Evolutionary conservation across 2,329 filamentous ascomycete species (phyloP), one percentile per base, ranked within the genome.

Genomic region (Colletotrichum tofieldiae): DNA sequence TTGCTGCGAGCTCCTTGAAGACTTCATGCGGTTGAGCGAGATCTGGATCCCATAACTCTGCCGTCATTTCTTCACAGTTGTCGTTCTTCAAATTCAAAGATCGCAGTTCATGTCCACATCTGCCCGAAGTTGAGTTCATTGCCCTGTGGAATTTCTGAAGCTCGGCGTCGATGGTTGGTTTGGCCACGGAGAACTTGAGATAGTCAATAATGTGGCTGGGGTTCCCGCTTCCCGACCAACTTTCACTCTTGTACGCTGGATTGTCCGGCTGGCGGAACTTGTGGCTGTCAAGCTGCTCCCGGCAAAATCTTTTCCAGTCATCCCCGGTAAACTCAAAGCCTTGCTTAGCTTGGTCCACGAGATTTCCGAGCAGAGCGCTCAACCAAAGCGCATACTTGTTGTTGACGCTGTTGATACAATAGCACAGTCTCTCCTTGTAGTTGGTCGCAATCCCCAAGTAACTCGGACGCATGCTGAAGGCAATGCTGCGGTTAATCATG

Each of bases 371-470:
- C 0, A 91, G 80, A 0, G 83, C 84, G 67, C 89, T 89, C 5
- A 93, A 81, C 0, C 81, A 75, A 0, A 88, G 77, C 0, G 88
- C 89, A 4, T 82, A 78, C 0, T 79, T 65, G 14, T 86, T 79
- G 4, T 79, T 79, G 45, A 92, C 88, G 0, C 80, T 84, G 29
- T 88, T 86, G 16, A 87, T 84, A 16, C 86, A 84, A 72, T 95
- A 94, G 43, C 88, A 90, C 0, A 91, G 80, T 5, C 82, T 84
- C 62, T 93, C 91, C 72, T 93, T 92, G 78, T 87, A 90, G 5
- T 84, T 86, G 0, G 93, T 95, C 67, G 89, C 91, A 0, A 83
- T 82, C 0, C 93, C 93, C 3, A 96, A 84, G 32, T 91, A 81
- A 8, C 84, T 87, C 1, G 85, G 84, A 52, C 86, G 79, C 78